Base-by-base conservation (phyloP, 1,139 yeast genomes). In the Arxiozyma slooffiae region DNA sequence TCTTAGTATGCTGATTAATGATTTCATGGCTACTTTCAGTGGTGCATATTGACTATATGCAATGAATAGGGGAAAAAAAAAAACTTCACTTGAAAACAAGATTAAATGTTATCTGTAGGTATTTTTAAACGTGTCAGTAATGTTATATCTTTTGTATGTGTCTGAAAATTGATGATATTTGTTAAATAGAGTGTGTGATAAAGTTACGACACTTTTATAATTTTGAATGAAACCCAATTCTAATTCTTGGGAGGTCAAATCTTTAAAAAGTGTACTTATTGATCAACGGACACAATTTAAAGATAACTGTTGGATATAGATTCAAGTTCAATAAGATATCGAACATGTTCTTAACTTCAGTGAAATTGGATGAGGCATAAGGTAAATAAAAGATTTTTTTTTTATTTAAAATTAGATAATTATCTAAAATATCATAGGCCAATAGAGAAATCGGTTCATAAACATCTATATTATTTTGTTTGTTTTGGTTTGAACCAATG, bases 11-110 rank as follows among this genome's bases (percentile, higher is more conserved):
- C 84, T 84, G 0, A 90, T 82, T 38, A 94, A 70, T 0, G 95
- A 73, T 58, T 86, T 75, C 11, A 92, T 66, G 0, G 97, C 96
- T 0, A 88, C 81, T 67, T 94, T 94, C 59, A 82, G 68, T 0
- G 99, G 98, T 0, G 92, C 92, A 63, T 94, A 94, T 59, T 88
- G 92, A 0, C 81, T 74, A 65, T 94, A 94, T 0, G 98, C 99
- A 47, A 89, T 85, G 62, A 92, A 83, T 4, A 97, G 88, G n/a
- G n/a, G n/a, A 70, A 80, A 90, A 58, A 84, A 80, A 2, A 95
- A 88, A 4, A 84, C 81, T 7, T 83, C 85, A 1, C 96, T 87
- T 0, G 96, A 85, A 60, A 89, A 81, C 41, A 87, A 73, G 4
- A 92, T 75, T 7, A 94, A 67, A 60, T 86, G 90, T 21, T 60